Base-by-base conservation (phyloP, 2,329 filamentous ascomycete genomes). In the Penicillium sp. region DNA sequence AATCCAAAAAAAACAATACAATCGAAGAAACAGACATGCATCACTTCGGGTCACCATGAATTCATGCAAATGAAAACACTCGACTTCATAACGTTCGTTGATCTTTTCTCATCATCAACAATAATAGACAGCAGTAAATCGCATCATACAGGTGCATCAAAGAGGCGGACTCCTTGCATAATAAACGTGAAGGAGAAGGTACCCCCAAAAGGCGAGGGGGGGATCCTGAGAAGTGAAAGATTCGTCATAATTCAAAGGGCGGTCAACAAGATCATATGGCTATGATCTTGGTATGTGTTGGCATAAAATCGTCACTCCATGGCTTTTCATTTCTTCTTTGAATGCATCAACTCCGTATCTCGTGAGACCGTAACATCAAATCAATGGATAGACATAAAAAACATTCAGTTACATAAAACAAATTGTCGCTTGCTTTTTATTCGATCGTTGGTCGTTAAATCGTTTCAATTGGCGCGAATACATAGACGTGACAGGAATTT, bases 401-500 rank as follows among this genome's bases (percentile, higher is more conserved):
- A 43, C 18, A 43, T 21, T 43, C 40, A 18, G 20, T 43, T 12
- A 43, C 40, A 43, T 9, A 23, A 43, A 43, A 20, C 40, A 43
- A 43, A 43, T 20, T 1, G 23, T 47, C 30, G 40, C 53, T 52
- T 43, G 52, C 42, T 60, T 38, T 56, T 57, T 57, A 45, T 50
- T 43, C 48, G 45, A 46, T 45, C 35, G 24, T 58, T n/a, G 56
- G 18, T 56, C 52, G 24, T 53, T 43, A 59, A 55, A 47, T 58
- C 55, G 52, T 60, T 57, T 58, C 65, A 96, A 79, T 95, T 96
- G 68, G 93, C 90, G 66, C 93, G 91, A 74, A 97, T 96, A 72
- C 97, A 92, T 68, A 97, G 84, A 77, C 95, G 95, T 38, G 92
- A 95, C 65, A 97, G 79, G 80, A 97, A 97, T 80, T 97, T 97